Base-by-base conservation (phyloP, 73 alveolate genomes). In the Paramecium bursaria region DNA sequence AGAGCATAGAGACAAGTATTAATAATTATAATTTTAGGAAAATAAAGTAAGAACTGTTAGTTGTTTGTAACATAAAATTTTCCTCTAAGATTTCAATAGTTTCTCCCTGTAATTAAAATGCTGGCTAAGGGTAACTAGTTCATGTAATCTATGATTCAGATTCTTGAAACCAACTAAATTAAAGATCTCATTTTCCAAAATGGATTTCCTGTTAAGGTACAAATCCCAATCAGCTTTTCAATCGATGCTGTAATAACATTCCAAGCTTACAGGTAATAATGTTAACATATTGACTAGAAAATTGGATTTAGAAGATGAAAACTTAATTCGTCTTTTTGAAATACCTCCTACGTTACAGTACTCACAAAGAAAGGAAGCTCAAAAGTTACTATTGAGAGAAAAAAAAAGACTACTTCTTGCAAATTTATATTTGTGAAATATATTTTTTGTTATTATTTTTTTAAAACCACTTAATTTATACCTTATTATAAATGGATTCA, bases 161-260 rank as follows among this genome's bases (percentile, higher is more conserved):
- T 92, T 55, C 54, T 94, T 50, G 75, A 57, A 33, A 85, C 90
- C 67, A 88, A 87, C 46, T 60, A 42, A 14, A 80, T 92, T 6
- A 86, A 75, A 30, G 92, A 88, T 5, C 55, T 86, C 48, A 35
- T 94, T 27, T 85, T 77, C 7, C 51, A 73, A 46, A 75, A 91
- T 55, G 98, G 98, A 6, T 94, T 94, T 73, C 97, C 97, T 21
- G 96, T 94, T 5, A 90, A 91, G 60, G 76, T 94, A 2, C 74
- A 92, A 50, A 91, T 94, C 1, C 98, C 98, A 2, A 61, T 94
- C 6, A 87, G 91, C n/a, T 79, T 82, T 27, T 44, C 94, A 7
- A 86, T 94, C 13, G 90, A 90, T 51, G 98, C 97, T 0, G 86
- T 76, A 35, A 92, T 94, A 2, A 87, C 94, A 22, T 94, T 94